Evolutionary conservation across 768 basidiomycete species (phyloP), one percentile per base, ranked within the genome.

Genomic region (Rhizopogon sp.): DNA sequence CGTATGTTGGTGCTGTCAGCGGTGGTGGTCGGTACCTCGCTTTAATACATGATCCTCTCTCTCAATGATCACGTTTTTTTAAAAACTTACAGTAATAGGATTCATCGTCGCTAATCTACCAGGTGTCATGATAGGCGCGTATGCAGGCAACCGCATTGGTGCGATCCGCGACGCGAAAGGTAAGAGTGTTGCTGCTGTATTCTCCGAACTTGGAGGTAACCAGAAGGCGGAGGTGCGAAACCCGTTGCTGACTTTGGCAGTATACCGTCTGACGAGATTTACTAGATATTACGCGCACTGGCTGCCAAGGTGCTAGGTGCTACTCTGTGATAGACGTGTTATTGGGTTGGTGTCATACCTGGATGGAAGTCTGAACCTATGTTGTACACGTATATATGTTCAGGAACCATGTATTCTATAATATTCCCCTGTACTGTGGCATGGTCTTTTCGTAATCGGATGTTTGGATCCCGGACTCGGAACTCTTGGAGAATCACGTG

Each of bases 131-230:
- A 77, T 94, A 17, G 94, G 94, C 50, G 90, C 87, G 3, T 80
- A 87, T 60, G 90, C 92, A 0, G 94, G 94, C 0, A 96, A 94
- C 66, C 77, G 91, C n/a, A 72, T 97, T 29, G 94, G 94, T 42
- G 92, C 93, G 3, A 77, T 98, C 45, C 78, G 94, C 55, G 94
- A 98, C 64, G 94, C 94, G 3, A 98, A 98, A 74, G 90, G 94
- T 9, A 93, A 91, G 78, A 88, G 88, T 58, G 93, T 98, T 22
- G 93, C 90, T 2, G 80, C 87, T 8, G 94, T 97, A 16, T 98
- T 98, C 68, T 72, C 76, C 44, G 81, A 88, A 20, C 77, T 97
- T 25, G 86, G 83, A 16, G 80, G 83, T 2, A 74, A 74, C 50
- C 88, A 94, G 76, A 95, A 91, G 68, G 92, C 93, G 46, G 90